Evolutionary conservation across 2,329 filamentous ascomycete genomes (phyloP).

Genomic region (Penicillium janthinellum): DNA sequence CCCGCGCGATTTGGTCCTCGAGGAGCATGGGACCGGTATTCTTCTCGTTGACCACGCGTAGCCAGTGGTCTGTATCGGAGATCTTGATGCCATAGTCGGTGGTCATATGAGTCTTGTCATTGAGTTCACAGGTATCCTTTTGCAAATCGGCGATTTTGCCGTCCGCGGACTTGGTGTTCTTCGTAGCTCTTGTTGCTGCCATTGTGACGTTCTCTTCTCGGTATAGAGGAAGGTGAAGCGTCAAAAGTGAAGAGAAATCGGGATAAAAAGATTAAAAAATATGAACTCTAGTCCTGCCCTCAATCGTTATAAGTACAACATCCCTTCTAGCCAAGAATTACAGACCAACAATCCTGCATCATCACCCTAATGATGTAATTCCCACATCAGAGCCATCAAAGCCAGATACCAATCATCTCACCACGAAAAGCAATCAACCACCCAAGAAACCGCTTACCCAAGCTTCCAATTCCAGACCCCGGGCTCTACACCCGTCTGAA

Average conservation of each 20-base stretch:
- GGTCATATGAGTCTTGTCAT: slow-evolving; percentile 64
- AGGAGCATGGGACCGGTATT: slow-evolving; percentile 68
- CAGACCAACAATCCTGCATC: neutral
- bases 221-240: neutral
- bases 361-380: slow-evolving; percentile 3
- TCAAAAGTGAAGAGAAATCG: slow-evolving; percentile 1
- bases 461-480: neutral
- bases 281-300: neutral
- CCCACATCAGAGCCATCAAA: neutral
- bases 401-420: neutral
- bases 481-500: no score
- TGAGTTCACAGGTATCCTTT: slow-evolving; percentile 60
- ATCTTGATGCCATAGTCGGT: slow-evolving; percentile 78
- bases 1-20: slow-evolving; percentile 71
- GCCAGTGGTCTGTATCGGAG: slow-evolving; percentile 74
- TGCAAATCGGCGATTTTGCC: slow-evolving; percentile 64
- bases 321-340: neutral
- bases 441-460: neutral
- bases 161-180: slow-evolving; percentile 14
- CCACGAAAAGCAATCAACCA: neutral
- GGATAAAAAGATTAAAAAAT: neutral
- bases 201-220: slow-evolving; percentile 10
- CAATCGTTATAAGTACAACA: neutral
- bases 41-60: slow-evolving; percentile 64
- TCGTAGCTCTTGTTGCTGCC: slow-evolving; percentile 7